phyloP scores from a whole-genome alignment of 441 rosid genomes.

The Jatropha multifida region DNA sequence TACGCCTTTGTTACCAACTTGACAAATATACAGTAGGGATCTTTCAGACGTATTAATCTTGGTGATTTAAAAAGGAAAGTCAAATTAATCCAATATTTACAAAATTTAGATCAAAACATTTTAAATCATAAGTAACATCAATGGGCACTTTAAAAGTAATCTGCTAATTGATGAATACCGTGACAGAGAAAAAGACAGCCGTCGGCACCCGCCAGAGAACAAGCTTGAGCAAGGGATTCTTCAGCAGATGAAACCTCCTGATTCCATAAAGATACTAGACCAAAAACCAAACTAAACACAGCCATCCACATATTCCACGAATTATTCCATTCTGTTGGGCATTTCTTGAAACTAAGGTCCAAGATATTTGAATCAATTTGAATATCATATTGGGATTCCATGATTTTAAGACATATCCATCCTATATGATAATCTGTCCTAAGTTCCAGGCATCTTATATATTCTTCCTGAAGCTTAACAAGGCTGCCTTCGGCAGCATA shows the following conservation, averaged over 20 bases:
- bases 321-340: slow-evolving; percentile 41
- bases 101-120: background rate
- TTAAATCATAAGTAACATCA: background rate
- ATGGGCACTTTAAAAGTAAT: slow-evolving; percentile 1
- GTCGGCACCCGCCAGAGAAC: slow-evolving; percentile 54
- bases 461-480: slow-evolving; percentile 49
- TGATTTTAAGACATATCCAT: slow-evolving; percentile 73
- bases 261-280: slow-evolving; percentile 53
- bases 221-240: slow-evolving; percentile 62
- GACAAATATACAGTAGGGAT: background rate
- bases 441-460: slow-evolving; percentile 67
- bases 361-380: slow-evolving; percentile 46
- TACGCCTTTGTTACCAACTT: background rate
- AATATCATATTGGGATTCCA: slow-evolving; percentile 64
- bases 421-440: slow-evolving; percentile 75
- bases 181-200: slow-evolving; percentile 80
- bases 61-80: background rate
- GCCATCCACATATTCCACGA: slow-evolving; percentile 69
- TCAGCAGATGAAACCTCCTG: slow-evolving; percentile 61
- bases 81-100: background rate
- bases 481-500: slow-evolving; percentile 62
- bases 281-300: slow-evolving; percentile 50
- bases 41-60: background rate
- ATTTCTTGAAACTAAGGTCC: slow-evolving; percentile 51
- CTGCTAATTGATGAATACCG: slow-evolving; percentile 41